Percentiles rank a stretch among this genome's conserved stretches.
Conservation (phyloP, 148 eudicot genomes). For the Chenopodium suecicum region DNA sequence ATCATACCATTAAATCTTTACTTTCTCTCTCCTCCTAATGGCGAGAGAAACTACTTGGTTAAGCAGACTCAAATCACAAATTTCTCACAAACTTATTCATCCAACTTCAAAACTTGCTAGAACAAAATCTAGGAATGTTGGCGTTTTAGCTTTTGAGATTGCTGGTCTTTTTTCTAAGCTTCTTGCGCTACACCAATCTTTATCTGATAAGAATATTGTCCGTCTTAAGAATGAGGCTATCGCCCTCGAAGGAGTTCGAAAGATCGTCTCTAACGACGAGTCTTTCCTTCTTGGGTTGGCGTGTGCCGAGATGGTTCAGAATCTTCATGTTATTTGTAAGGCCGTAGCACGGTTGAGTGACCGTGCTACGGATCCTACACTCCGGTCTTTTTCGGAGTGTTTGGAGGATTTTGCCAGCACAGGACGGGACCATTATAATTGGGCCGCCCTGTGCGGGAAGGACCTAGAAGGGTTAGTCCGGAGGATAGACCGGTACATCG, state of each 20-base stretch:
- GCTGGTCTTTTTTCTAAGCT: constrained; percentile 67
- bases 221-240: constrained; percentile 53
- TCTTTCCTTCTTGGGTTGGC: constrained; percentile 66
- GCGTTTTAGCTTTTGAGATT: constrained; percentile 70
- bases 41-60: constrained; percentile 65
- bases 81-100: constrained; percentile 31
- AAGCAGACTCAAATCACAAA: constrained; percentile 50
- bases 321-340: constrained; percentile 39
- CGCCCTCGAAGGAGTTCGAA: constrained; percentile 58
- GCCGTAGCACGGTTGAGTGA: constrained; percentile 42
- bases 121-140: constrained; percentile 32
- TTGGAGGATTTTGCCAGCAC: constrained; percentile 57
- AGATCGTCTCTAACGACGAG: constrained; percentile 77
- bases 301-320: constrained; percentile 62
- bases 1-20: neutral
- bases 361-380: constrained; percentile 44
- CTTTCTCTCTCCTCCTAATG: constrained; percentile 30
- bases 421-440: constrained; percentile 56
- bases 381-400: constrained; percentile 41
- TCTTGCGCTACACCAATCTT: constrained; percentile 57
- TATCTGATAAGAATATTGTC: constrained; percentile 55
- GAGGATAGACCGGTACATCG: constrained; percentile 47
- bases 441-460: constrained; percentile 48
- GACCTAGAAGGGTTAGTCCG: constrained; percentile 59
- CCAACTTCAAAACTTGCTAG: constrained; percentile 15